Base-by-base conservation (phyloP, 2,329 filamentous ascomycete genomes). In the Gliomastix tumulicola region DNA sequence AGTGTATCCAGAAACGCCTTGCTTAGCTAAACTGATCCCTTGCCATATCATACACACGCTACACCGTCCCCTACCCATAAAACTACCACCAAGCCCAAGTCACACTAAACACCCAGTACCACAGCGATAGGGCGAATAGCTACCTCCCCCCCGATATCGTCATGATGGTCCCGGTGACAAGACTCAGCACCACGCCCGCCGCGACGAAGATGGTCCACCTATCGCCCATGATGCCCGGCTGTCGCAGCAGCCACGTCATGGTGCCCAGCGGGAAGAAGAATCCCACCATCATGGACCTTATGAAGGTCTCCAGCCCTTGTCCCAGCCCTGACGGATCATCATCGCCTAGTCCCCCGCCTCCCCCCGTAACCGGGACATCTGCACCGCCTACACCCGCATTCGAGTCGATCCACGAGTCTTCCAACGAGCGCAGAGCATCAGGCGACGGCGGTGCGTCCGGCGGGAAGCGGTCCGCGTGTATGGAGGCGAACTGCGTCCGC, bases 241-340 rank as follows among this genome's bases (percentile, higher is more conserved):
- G 87, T 41, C 89, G 72, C 45, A 90, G 74, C 34, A 94, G 66
- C 88, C 89, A 96, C 36, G 83, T 79, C 39, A 90, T 66, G 50
- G 86, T 88, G 0, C 87, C 90, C 9, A 97, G 60, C 5, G 92
- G 92, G 78, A 90, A 97, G 57, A 98, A 84, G 67, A 97, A 98
- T 1, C 92, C 92, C 50, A 92, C 85, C 41, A 94, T 66, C 58
- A 92, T 87, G 5, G 89, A 92, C 62, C 82, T 85, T 40, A 97
- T 70, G 66, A 96, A 77, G 51, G 94, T 82, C 13, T 28, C 25
- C 31, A 95, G 65, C 10, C 84, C 62, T 3, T 60, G 53, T 13
- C 66, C 59, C 38, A 74, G 67, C 19, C 68, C 70, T 25, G 71
- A 69, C 4, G 69, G 66, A 19, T 68, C 66, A 22, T 71, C 65